Conservation (phyloP, 176 grass and related monocot genomes). For the Oropetium thomaeum region DNA sequence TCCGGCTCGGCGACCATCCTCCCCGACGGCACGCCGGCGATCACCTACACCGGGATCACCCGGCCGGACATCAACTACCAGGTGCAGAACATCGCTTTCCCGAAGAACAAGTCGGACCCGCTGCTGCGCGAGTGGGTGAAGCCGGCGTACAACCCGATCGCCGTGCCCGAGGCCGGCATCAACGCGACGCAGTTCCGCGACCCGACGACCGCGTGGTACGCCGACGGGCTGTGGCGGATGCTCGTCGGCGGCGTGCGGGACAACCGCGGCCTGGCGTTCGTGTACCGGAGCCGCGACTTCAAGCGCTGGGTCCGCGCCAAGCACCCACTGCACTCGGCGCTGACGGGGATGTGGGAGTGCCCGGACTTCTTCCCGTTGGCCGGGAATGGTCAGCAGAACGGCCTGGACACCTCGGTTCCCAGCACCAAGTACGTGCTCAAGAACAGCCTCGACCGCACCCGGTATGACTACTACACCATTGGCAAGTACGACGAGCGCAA, state of each 20-base stretch:
- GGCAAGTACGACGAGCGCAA: neutral
- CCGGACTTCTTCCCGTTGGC: slow-evolving; percentile 76
- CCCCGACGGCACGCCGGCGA: neutral
- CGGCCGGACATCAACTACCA: neutral
- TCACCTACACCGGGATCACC: slow-evolving; percentile 14
- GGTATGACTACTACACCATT: slow-evolving; percentile 13
- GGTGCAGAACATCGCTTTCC: slow-evolving; percentile 18
- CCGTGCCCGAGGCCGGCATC: neutral
- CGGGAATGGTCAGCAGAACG: neutral
- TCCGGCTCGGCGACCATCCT: neutral
- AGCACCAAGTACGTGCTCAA: neutral
- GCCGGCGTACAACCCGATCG: neutral
- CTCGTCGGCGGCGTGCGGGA: neutral
- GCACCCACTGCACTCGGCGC: slow-evolving; percentile 14
- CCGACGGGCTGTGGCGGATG: neutral
- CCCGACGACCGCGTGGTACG: slow-evolving; percentile 3
- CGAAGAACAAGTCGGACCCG: slow-evolving; percentile 3
- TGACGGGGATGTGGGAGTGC: slow-evolving; percentile 75
- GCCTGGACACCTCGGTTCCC: neutral
- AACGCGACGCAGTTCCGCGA: slow-evolving; percentile 14
- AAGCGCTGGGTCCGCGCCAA: neutral
- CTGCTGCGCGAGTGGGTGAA: slow-evolving; percentile 25
- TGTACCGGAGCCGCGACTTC: slow-evolving; percentile 20
- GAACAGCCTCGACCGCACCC: neutral
- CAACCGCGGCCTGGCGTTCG: neutral